phyloP scores from a whole-genome alignment of 75 land plant species.

The Larix kaempferi region DNA sequence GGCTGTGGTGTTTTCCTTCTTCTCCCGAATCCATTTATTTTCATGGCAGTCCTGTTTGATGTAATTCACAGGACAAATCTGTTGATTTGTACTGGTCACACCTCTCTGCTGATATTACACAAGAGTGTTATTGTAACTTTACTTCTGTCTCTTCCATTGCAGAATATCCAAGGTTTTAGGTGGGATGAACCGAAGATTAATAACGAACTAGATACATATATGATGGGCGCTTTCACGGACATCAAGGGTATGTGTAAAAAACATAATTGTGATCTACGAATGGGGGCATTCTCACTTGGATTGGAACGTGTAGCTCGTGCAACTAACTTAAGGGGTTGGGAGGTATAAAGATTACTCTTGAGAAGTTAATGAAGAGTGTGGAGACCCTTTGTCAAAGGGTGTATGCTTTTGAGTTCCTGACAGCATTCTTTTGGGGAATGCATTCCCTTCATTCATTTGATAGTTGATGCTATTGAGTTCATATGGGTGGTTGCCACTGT shows the following conservation, averaged over 20 bases:
- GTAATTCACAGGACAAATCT: no score
- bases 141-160: conserved; percentile 7
- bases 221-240: conserved; percentile 57
- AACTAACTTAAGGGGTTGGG: conserved; percentile 88
- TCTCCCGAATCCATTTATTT: background rate
- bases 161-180: conserved; percentile 97
- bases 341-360: conserved; percentile 35
- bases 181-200: conserved; percentile 94
- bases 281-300: conserved; percentile 94
- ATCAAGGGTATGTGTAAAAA: conserved; percentile 76
- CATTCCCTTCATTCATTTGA: no score
- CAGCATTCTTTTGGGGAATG: no score
- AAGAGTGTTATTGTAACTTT: background rate
- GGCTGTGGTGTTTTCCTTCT: background rate
- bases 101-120: no score
- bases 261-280: conserved; percentile 82
- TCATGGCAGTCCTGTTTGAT: no score
- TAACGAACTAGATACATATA: conserved; percentile 64
- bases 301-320: conserved; percentile 88
- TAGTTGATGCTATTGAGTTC: no score
- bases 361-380: no score
- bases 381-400: no score
- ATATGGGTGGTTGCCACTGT: no score
- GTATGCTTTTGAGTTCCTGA: no score
- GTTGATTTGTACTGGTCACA: no score